A percentile compares a stretch with the other conserved stretches of the same genome.
Evolutionary conservation across 1,139 yeast genomes (phyloP).

Genomic region (Blastobotrys elegans): DNA sequence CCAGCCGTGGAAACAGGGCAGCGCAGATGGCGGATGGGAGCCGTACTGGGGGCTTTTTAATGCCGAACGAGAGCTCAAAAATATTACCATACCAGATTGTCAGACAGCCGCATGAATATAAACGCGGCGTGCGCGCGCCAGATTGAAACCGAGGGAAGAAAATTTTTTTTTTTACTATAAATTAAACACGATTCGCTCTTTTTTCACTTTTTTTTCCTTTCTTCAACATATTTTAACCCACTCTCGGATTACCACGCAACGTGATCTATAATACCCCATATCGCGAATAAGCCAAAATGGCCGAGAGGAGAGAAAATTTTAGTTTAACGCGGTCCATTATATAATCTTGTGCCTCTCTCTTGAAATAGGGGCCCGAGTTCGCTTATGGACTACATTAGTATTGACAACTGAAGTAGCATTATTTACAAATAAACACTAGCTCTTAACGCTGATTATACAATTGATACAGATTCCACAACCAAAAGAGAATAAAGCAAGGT

Average conservation of each 20-base stretch:
- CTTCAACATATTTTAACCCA: conserved; percentile 22
- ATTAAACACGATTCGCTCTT: background rate
- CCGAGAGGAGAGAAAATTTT: conserved; percentile 31
- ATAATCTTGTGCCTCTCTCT: conserved; percentile 12
- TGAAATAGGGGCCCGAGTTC: conserved; percentile 11
- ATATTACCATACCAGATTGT: conserved; percentile 28
- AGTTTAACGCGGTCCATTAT: conserved; percentile 5
- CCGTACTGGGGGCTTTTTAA: conserved; percentile 68
- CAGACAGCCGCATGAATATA: background rate
- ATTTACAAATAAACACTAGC: background rate
- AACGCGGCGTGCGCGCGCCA: conserved; percentile 2
- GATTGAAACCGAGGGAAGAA: background rate
- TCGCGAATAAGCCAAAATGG: conserved; percentile 31
- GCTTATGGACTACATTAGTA: conserved; percentile 17
- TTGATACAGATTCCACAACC: conserved; percentile 55
- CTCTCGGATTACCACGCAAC: conserved; percentile 33
- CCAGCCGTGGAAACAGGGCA: conserved; percentile 55
- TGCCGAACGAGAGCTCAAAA: conserved; percentile 43
- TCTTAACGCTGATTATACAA: conserved; percentile 10
- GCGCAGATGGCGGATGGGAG: conserved; percentile 56
- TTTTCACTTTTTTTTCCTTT: conserved; percentile 15
- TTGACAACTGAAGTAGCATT: background rate
- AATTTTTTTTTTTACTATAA: background rate
- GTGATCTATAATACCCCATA: conserved; percentile 23
- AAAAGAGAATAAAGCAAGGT: conserved; percentile 67